Percentiles rank a stretch among this genome's conserved stretches.
Evolutionary conservation across 75 land plant species (phyloP).

Genomic region (Cunninghamia lanceolata): DNA sequence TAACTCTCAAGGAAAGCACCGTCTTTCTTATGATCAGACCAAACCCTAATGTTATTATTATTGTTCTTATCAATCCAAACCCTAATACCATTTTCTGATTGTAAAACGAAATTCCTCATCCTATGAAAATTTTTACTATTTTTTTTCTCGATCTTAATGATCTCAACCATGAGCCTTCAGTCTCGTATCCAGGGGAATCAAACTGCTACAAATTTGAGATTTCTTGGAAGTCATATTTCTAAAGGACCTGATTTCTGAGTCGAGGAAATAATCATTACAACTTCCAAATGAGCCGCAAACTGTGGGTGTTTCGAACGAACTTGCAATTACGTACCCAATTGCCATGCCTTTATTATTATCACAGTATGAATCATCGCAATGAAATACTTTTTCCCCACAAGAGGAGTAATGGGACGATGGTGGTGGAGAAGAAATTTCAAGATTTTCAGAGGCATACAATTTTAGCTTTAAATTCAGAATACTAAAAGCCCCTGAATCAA

Average conservation of each 20-base stretch:
- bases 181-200: constrained; percentile 2
- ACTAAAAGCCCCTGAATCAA: neutral
- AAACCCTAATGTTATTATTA: neutral
- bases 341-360: neutral
- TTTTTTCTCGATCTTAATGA: neutral
- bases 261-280: constrained; percentile 6
- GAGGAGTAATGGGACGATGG: neutral
- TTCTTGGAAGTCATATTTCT: neutral
- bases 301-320: neutral
- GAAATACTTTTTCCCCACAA: neutral
- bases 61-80: neutral
- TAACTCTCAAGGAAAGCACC: too few species aligned
- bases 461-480: neutral
- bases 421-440: neutral
- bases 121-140: neutral
- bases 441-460: neutral
- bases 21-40: neutral
- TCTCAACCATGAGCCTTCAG: neutral
- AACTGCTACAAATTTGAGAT: neutral
- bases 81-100: neutral
- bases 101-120: neutral
- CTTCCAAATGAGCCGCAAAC: neutral
- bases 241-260: neutral
- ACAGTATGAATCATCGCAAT: neutral
- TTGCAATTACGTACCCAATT: neutral